Percentiles rank a stretch among this genome's conserved stretches.
Conservation (phyloP, 2,329 filamentous ascomycete genomes). For the Xylaria sp. region DNA sequence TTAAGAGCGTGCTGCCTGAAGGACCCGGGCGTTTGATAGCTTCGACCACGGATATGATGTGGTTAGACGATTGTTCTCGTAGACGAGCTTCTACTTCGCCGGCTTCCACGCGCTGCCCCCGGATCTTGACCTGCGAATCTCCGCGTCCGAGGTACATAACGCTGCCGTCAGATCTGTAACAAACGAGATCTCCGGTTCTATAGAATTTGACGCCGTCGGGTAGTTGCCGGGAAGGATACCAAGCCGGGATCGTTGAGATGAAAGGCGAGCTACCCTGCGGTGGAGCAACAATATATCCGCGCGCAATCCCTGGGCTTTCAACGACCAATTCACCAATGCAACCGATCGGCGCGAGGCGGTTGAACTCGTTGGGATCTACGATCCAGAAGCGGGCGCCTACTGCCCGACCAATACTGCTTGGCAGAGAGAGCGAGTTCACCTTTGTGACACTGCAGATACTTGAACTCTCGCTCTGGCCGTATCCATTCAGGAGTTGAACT, state of each 20-base stretch:
- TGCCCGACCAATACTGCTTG: constrained; percentile 16
- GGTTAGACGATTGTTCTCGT: constrained; percentile 11
- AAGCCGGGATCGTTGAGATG: constrained; percentile 11
- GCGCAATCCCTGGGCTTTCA: constrained; percentile 21
- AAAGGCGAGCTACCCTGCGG: constrained; percentile 13
- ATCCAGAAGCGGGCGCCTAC: constrained; percentile 29
- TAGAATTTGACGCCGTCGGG: constrained; percentile 25
- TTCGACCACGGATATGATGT: constrained; percentile 24
- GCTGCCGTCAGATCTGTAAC: constrained; percentile 22
- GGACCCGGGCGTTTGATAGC: constrained; percentile 15
- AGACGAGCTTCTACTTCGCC: constrained; percentile 26
- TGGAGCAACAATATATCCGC: constrained; percentile 22
- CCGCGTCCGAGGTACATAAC: constrained; percentile 19
- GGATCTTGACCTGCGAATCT: constrained; percentile 31
- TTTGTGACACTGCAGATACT: constrained; percentile 17
- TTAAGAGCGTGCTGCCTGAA: neutral
- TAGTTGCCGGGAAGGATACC: constrained; percentile 18
- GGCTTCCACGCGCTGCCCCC: constrained; percentile 27
- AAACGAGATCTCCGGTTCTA: constrained; percentile 26
- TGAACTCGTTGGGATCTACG: constrained; percentile 11
- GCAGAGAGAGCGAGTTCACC: neutral
- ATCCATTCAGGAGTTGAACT: constrained; percentile 26
- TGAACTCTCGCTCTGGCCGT: constrained; percentile 26
- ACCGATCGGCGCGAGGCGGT: constrained; percentile 26
- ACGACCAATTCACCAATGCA: constrained; percentile 27